Evolutionary conservation across 768 basidiomycete species (phyloP).

Genomic region (Pleurotus tuoliensis): DNA sequence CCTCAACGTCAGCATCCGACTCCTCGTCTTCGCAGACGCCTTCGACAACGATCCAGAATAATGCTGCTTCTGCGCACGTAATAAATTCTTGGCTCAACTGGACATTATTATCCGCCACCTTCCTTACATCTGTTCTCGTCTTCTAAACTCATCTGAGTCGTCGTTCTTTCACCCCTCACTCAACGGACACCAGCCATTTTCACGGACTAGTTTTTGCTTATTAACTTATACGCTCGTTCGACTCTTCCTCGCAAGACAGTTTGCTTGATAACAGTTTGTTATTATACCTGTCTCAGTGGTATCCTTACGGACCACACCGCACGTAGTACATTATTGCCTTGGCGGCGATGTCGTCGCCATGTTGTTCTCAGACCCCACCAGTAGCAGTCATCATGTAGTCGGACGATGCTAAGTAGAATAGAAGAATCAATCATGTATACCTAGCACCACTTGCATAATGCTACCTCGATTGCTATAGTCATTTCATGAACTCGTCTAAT

Average conservation of each 20-base stretch:
- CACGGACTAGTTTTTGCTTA: not conserved
- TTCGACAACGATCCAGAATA: not conserved
- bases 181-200: not conserved
- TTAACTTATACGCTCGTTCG: not conserved
- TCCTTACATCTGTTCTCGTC: not conserved
- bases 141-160: not conserved
- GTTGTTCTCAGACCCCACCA: not conserved
- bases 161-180: not conserved
- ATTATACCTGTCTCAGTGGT: not conserved
- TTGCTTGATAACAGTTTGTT: not conserved
- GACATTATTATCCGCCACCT: not conserved
- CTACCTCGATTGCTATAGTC: no score
- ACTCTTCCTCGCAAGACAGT: not conserved
- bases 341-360: not conserved
- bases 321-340: not conserved
- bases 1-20: not conserved
- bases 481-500: no score
- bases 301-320: not conserved
- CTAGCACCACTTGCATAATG: no score
- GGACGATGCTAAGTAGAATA: not conserved
- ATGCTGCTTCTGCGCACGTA: not conserved
- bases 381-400: not conserved
- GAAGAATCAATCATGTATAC: not conserved
- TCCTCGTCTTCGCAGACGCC: not conserved
- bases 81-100: not conserved